Evolutionary conservation across 2,329 filamentous ascomycete species (phyloP), one percentile per base, ranked within the genome.

Genomic region (Trichoderma asperellum): DNA sequence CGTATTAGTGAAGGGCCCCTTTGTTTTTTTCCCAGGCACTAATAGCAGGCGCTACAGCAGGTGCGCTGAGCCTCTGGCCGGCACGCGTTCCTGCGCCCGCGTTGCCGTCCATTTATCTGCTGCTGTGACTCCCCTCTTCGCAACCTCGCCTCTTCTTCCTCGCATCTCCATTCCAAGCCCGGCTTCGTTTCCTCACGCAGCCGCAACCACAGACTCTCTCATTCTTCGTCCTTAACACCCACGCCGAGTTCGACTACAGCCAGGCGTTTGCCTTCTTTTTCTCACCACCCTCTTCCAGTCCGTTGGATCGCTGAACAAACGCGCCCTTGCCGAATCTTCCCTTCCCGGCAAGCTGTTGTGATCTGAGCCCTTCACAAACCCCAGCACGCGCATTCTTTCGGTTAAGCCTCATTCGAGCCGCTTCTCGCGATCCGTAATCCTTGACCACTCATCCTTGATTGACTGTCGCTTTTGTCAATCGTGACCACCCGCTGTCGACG

Each of bases 81-180:
- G 62, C 68, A 61, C 68, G 68, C 68, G 68, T 69, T 68, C 68
- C 63, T 70, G 43, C 63, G 57, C 69, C 53, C 58, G 59, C 58
- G 66, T 40, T 59, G 43, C 55, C 56, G 27, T 29, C 16, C 27
- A 68, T 68, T 61, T 68, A 62, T 62, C 57, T 47, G 24, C 49
- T 49, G 18, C 68, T 58, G 32, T 29, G 56, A 37, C 57, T 68
- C 64, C 69, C 53, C 63, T 62, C 62, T 56, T 35, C 68, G 52
- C 49, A 65, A 55, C 49, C 47, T 57, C 49, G 29, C n/a, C 59
- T 61, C 37, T 55, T 62, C 55, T 62, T 34, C 49, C 56, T 58
- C 57, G 24, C 57, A 56, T 64, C 63, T 62, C 63, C 52, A 67
- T 58, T 57, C 49, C 66, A 49, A 37, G 35, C 58, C 52, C 58